Evolutionary conservation across 768 basidiomycete genomes (phyloP), one percentile per base, ranked within the genome.

Genomic region (Podaxis carcinomalis): DNA sequence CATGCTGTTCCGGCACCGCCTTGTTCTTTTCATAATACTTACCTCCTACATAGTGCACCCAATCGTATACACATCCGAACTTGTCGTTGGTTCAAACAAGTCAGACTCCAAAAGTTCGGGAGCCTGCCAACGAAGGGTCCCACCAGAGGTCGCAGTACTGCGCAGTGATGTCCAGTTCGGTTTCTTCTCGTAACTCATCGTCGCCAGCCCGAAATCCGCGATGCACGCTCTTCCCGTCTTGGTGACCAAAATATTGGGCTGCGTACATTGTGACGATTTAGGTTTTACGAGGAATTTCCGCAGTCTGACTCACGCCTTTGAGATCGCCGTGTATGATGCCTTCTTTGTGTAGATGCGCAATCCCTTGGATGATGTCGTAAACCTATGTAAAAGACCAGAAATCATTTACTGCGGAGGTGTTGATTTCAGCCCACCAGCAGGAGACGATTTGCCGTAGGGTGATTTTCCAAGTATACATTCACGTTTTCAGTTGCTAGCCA

Each of bases 161-260:
- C 65, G 66, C 23, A 68, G 44, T n/a, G 67, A 59, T 10, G 56
- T 63, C 39, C 64, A 65, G 54, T 58, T 65, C 16, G 69, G 51
- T 2, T 68, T 64, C 37, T 63, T 58, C 1, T 64, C 53, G 11
- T 72, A 67, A 5, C 57, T 64, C 10, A 74, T 64, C 2, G 68
- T 70, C 0, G 75, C 72, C 5, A 83, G 69, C 14, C 82, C 82
- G 56, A 83, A 83, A 65, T 83, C 82, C 27, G 81, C 77, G 3
- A 83, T 70, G 57, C 80, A 81, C 10, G 82, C 83, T 25, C 70
- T 69, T 13, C 73, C 73, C 11, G 70, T 63, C 4, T 65, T 69
- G 4, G 77, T 77, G 16, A 83, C 72, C 21, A 83, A 73, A 50
- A 84, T 78, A 59, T 83, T 83, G 13, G 69, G 69, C 80, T 83